These are phyloP conservation scores for Steccherinum ochraceum DNA, from an alignment of 768 basidiomycete genomes.

Conservation along the genomic window DNA sequence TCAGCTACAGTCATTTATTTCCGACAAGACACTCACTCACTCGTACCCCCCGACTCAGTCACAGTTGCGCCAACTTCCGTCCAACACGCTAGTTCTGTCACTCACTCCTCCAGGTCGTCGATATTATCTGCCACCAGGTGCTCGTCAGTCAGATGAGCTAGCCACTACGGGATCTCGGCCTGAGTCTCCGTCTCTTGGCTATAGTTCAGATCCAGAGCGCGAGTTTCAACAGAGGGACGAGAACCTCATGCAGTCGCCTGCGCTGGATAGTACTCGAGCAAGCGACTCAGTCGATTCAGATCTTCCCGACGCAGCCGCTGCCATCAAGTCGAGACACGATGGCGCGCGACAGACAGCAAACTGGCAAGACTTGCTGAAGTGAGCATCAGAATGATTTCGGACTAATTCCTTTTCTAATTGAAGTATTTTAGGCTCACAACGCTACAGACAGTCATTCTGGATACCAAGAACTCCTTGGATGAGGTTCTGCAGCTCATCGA, in stretches of 20 bases:
- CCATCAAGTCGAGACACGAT: too few relatives aligned
- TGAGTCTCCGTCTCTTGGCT: conserved; percentile 55
- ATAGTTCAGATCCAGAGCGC: conserved; percentile 68
- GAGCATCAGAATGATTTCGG: conserved; percentile 26
- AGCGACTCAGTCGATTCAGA: background rate
- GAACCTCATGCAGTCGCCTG: too few relatives aligned
- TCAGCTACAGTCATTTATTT: too few relatives aligned
- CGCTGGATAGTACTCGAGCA: background rate
- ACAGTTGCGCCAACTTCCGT: conserved; percentile 39
- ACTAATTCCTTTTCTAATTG: too few relatives aligned
- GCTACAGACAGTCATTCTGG: conserved; percentile 32
- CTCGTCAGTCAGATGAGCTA: conserved; percentile 19
- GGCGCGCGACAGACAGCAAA: conserved; percentile 42
- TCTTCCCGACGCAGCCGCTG: too few relatives aligned
- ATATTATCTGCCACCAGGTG: conserved; percentile 51
- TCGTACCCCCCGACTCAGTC: too few relatives aligned
- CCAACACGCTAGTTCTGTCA: conserved; percentile 66
- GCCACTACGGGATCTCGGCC: conserved; percentile 29
- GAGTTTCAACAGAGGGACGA: conserved; percentile 33
- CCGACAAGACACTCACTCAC: too few relatives aligned
- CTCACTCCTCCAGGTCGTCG: conserved; percentile 54
- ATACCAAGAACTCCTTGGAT: conserved; percentile 29
- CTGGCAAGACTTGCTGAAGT: conserved; percentile 73
- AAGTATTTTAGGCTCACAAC: conserved; percentile 30
- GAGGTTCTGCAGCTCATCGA: conserved; percentile 28